These are phyloP conservation scores for Rhodotorula taiwanensis DNA, from an alignment of 768 basidiomycete genomes.

Conservation along the genomic window DNA sequence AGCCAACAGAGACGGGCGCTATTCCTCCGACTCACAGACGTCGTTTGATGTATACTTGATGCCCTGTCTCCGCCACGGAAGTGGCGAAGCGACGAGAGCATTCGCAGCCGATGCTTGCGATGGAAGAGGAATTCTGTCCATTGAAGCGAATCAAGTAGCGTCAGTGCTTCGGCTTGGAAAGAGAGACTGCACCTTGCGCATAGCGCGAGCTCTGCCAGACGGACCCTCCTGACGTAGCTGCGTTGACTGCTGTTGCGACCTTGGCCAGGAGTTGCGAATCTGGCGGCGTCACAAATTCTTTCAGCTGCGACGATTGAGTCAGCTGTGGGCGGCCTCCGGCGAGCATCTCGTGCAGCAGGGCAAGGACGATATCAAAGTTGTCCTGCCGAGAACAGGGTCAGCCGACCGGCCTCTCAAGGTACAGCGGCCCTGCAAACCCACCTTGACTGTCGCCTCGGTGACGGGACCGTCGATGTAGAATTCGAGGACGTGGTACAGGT, in stretches of 20 bases:
- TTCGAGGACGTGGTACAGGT: conserved; percentile 25
- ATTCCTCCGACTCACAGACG: conserved; percentile 16
- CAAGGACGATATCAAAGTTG: conserved; percentile 36
- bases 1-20: neutral
- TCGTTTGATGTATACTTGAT: conserved; percentile 36
- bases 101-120: conserved; percentile 12
- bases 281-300: conserved; percentile 28
- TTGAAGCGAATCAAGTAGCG: neutral
- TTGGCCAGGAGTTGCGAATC: conserved; percentile 18
- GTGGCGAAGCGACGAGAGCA: conserved; percentile 24
- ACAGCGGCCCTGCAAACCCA: neutral
- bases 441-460: conserved; percentile 31
- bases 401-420: too few species aligned
- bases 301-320: conserved; percentile 16
- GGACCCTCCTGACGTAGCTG: neutral
- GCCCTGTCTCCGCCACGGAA: conserved; percentile 31
- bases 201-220: too few species aligned
- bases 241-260: conserved; percentile 12
- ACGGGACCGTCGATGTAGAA: conserved; percentile 28
- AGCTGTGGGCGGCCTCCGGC: conserved; percentile 25
- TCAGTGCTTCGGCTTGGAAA: too few species aligned
- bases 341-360: conserved; percentile 33
- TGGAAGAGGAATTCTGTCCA: conserved; percentile 7
- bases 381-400: too few species aligned
- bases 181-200: too few species aligned